Conservation (phyloP, 2,329 filamentous ascomycete genomes). For the Paecilomyces dactylethromorphus region DNA sequence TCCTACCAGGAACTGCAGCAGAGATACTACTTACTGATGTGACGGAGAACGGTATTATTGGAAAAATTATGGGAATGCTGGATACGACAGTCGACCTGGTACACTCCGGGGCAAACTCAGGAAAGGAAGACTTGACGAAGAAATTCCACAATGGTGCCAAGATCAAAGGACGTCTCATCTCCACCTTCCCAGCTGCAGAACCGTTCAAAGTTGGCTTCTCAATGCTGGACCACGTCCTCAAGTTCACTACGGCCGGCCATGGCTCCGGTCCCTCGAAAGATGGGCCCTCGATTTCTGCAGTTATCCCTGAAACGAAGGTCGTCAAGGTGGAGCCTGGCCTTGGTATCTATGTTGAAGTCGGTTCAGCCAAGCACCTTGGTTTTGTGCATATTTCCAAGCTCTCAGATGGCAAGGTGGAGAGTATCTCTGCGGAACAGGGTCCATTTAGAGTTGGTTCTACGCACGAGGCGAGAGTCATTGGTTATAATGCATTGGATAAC, state of each 20-base stretch:
- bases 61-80: slow-evolving; percentile 86
- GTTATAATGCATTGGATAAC: slow-evolving; percentile 82
- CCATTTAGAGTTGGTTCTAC: slow-evolving; percentile 70
- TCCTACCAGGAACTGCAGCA: slow-evolving; percentile 84
- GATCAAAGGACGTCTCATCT: slow-evolving; percentile 79
- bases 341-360: slow-evolving; percentile 73
- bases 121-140: slow-evolving; percentile 62
- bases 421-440: slow-evolving; percentile 68
- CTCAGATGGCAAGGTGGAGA: slow-evolving; percentile 83
- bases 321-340: slow-evolving; percentile 71
- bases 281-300: slow-evolving; percentile 52
- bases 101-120: slow-evolving; percentile 72
- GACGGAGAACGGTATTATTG: slow-evolving; percentile 66
- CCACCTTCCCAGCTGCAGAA: slow-evolving; percentile 73
- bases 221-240: slow-evolving; percentile 73
- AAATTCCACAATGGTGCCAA: slow-evolving; percentile 80
- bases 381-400: slow-evolving; percentile 94
- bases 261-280: slow-evolving; percentile 39
- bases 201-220: slow-evolving; percentile 82
- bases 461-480: slow-evolving; percentile 75
- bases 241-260: slow-evolving; percentile 42
- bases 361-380: slow-evolving; percentile 59
- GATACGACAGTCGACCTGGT: slow-evolving; percentile 86
- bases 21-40: slow-evolving; percentile 77
- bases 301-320: slow-evolving; percentile 71